Evolutionary conservation across 148 eudicot species (phyloP).

Genomic region (Selenicereus undatus): DNA sequence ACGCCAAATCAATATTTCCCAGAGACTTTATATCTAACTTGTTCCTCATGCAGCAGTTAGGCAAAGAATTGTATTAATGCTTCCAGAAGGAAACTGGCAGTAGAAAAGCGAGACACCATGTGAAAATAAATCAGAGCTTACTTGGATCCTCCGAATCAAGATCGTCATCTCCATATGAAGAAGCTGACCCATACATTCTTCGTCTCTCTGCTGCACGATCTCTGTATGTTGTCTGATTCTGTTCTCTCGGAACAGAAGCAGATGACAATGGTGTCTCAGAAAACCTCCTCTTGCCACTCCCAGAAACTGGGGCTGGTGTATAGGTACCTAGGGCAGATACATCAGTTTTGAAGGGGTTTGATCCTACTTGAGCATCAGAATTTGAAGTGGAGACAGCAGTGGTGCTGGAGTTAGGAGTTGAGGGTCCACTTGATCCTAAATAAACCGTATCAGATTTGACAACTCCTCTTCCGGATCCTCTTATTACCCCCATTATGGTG

Average conservation of each 20-base stretch:
- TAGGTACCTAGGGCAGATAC: constrained; percentile 79
- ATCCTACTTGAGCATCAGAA: constrained; percentile 41
- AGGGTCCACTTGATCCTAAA: constrained; percentile 35
- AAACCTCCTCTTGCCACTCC: constrained; percentile 84
- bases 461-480: constrained; percentile 77
- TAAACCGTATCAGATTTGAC: constrained; percentile 54
- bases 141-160: constrained; percentile 60
- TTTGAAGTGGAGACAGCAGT: constrained; percentile 26
- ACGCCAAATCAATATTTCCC: constrained; percentile 7
- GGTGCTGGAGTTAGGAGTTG: constrained; percentile 25
- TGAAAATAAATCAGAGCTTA: constrained; percentile 42
- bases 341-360: constrained; percentile 76
- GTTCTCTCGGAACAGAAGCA: constrained; percentile 52
- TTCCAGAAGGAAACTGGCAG: neutral
- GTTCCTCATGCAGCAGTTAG: constrained; percentile 7
- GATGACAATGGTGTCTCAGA: constrained; percentile 75
- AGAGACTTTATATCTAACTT: constrained; percentile 2
- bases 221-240: constrained; percentile 62
- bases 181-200: constrained; percentile 82
- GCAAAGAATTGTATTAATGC: neutral
- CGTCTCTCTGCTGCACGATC: constrained; percentile 99
- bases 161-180: constrained; percentile 61
- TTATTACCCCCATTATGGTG: constrained; percentile 73
- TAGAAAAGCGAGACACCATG: constrained; percentile 5
- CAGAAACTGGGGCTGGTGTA: constrained; percentile 52